Conservation (phyloP, 2,329 filamentous ascomycete genomes). For the Trichophyton simii region DNA sequence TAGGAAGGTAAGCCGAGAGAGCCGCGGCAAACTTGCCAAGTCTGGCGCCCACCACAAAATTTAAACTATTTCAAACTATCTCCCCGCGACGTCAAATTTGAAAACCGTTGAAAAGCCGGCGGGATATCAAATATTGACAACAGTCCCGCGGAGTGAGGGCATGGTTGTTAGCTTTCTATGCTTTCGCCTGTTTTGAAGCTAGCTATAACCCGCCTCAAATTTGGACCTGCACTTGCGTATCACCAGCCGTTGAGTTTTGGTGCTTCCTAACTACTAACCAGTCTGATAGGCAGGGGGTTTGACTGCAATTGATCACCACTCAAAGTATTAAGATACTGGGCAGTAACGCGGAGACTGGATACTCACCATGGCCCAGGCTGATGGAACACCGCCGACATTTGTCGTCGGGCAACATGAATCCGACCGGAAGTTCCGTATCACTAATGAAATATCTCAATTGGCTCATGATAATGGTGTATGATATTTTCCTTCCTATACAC, state of each 20-base stretch:
- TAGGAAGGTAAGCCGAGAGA: conserved; percentile 21
- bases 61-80: not conserved
- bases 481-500: conserved; percentile 7
- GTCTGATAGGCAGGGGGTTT: too few relatives aligned
- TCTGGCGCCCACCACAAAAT: not conserved
- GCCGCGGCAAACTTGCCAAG: not conserved
- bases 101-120: not conserved
- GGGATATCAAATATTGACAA: not conserved
- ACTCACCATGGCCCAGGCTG: conserved; percentile 10
- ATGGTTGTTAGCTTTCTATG: not conserved
- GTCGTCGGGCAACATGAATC: conserved; percentile 52
- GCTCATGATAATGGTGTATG: conserved; percentile 46
- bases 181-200: not conserved
- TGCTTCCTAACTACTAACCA: not conserved
- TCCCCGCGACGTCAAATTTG: not conserved
- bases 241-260: not conserved
- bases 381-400: conserved; percentile 35
- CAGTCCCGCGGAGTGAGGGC: not conserved
- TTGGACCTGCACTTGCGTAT: not conserved
- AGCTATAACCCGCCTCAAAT: not conserved
- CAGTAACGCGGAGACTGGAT: too few relatives aligned
- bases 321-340: too few relatives aligned
- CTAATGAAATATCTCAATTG: conserved; percentile 39
- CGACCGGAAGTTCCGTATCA: conserved; percentile 33
- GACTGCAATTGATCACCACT: too few relatives aligned